These are phyloP conservation scores for Boletus sensibilis DNA, from an alignment of 768 basidiomycete genomes.

Conservation along the genomic window DNA sequence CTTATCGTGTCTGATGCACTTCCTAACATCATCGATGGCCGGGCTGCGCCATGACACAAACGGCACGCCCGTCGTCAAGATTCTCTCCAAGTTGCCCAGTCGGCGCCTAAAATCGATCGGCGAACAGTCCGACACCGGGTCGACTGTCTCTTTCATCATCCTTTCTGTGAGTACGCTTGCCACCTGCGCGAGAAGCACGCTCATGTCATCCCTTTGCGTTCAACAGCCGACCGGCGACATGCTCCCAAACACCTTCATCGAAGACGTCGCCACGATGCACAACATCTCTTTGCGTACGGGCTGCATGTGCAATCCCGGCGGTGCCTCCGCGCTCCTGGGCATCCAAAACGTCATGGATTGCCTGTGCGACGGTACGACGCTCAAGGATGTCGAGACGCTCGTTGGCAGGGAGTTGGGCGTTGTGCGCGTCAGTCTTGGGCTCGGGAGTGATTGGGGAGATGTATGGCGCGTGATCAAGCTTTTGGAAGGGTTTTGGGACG, in stretches of 20 bases:
- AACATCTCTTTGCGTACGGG: slow-evolving; percentile 78
- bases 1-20: slow-evolving; percentile 65
- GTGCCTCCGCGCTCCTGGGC: slow-evolving; percentile 68
- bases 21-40: slow-evolving; percentile 54
- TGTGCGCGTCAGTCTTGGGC: slow-evolving; percentile 73
- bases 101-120: slow-evolving; percentile 55
- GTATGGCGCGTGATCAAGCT: slow-evolving; percentile 58
- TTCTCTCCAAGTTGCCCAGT: slow-evolving; percentile 63
- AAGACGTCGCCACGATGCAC: slow-evolving; percentile 60
- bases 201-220: neutral
- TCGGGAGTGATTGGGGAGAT: slow-evolving; percentile 77
- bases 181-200: slow-evolving; percentile 2
- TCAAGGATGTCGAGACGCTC: slow-evolving; percentile 56
- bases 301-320: slow-evolving; percentile 88
- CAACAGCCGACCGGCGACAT: slow-evolving; percentile 61
- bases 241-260: slow-evolving; percentile 72
- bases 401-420: slow-evolving; percentile 73
- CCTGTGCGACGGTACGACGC: slow-evolving; percentile 57
- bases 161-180: slow-evolving; percentile 48
- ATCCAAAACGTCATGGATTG: slow-evolving; percentile 62
- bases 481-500: slow-evolving; percentile 44
- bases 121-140: slow-evolving; percentile 65
- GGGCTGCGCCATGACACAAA: slow-evolving; percentile 60
- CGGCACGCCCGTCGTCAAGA: slow-evolving; percentile 59
- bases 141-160: slow-evolving; percentile 61